A percentile compares a stretch with the other conserved stretches of the same genome.
Conservation (phyloP, 2,329 filamentous ascomycete genomes). For the Fusarium foetens region DNA sequence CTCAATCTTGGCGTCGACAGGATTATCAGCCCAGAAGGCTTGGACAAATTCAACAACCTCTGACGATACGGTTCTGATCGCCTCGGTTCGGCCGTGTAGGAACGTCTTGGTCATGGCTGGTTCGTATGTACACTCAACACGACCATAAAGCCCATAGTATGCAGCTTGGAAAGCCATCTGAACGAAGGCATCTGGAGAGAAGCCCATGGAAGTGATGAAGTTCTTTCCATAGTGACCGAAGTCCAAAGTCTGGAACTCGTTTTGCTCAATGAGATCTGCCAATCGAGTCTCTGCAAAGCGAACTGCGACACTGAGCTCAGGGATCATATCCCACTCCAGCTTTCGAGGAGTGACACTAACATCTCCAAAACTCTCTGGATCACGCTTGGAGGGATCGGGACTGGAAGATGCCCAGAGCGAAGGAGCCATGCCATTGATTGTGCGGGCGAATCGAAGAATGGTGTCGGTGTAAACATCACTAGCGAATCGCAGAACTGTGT, state of each 20-base stretch:
- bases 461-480: conserved; percentile 98
- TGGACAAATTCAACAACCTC: conserved; percentile 90
- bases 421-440: conserved; percentile 93
- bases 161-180: conserved; percentile 99
- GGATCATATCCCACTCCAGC: conserved; percentile 96
- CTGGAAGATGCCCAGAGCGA: conserved; percentile 91
- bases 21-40: conserved; percentile 94
- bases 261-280: conserved; percentile 94
- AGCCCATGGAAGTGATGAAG: conserved; percentile 96
- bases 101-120: conserved; percentile 98
- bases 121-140: conserved; percentile 95
- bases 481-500: conserved; percentile 95
- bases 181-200: conserved; percentile 96
- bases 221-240: conserved; percentile 93
- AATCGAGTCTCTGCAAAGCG: conserved; percentile 95
- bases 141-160: conserved; percentile 95
- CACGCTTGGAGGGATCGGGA: conserved; percentile 91
- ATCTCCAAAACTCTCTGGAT: conserved; percentile 90
- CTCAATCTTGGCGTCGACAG: conserved; percentile 83
- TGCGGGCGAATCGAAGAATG: conserved; percentile 92
- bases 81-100: conserved; percentile 93
- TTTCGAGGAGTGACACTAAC: conserved; percentile 95
- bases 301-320: conserved; percentile 88
- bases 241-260: conserved; percentile 93
- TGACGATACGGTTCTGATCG: conserved; percentile 84